Base-by-base conservation (phyloP, 345 rosid species). In the Gossypium stocksii region DNA sequence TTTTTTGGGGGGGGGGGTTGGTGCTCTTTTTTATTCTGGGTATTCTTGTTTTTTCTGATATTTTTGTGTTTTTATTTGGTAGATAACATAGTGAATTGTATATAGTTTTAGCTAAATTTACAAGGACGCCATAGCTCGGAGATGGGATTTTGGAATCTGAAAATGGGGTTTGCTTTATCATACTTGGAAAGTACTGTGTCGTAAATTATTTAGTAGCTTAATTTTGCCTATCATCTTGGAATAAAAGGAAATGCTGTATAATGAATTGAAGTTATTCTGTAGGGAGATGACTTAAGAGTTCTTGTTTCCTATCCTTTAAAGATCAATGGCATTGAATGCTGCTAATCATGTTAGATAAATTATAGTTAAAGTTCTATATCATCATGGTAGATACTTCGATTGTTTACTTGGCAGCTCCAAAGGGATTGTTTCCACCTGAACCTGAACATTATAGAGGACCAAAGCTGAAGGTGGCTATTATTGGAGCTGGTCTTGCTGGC, bases 401-500 rank as follows among this genome's bases (percentile, higher is more conserved):
- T 78, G n/a, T 84, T 22, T 71, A 27, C 43, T 74, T 76, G 80
- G 77, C 94, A 92, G 97, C 98, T 80, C 98, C 98, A 29, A 92
- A 92, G 83, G 98, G 95, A 53, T 77, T 92, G 83, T 94, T 92
- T 87, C 98, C 95, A 23, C 91, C 93, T 7, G 97, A 94, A 85
- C 98, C 98, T 53, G 91, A 87, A 77, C 88, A 82, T 61, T 91
- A 94, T 38, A 85, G 92, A 79, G 98, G 98, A 71, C 98, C 98
- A 0, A 94, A 94, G 89, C 83, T 94, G 77, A 94, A 94, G 84
- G 98, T 94, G 77, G 98, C 99, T 45, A 95, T 95, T 27, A 87
- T 95, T 65, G 99, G 99, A 72, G 94, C 99, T 77, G 99, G 99
- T 74, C 95, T 95, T 75, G 99, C 99, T 16, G 98, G 99, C 71